Base-by-base conservation (phyloP, 345 rosid genomes). In the Salix udensis region DNA sequence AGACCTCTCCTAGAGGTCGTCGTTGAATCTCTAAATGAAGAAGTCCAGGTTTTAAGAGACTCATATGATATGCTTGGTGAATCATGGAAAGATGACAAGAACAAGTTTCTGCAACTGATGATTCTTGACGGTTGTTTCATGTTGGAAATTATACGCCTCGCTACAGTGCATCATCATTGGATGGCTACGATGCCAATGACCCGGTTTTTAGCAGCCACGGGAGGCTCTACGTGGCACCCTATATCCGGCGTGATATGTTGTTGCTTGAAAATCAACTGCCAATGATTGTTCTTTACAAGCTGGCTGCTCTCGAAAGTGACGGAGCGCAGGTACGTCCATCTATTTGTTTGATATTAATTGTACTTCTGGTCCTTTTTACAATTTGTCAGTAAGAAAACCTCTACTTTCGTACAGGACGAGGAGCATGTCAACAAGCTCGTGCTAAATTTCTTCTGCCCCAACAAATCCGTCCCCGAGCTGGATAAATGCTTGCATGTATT, bases 191-290 rank as follows among this genome's bases (percentile, higher is more conserved):
- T 6, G 44, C 26, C n/a, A 79, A 81, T 60, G 90, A 89, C 52
- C 88, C 92, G 0, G 40, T 89, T 46, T 89, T 89, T 58, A 84
- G 90, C 79, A 19, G 12, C 55, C 89, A 83, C 46, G 92, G 92
- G 58, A 78, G 70, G 76, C 74, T 78, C 21, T 72, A 75, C 58
- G 78, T 86, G 2, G 50, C 81, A 73, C 89, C 88, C 0, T 75
- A 61, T 75, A 81, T 89, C 52, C 76, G 65, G 79, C 48, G 88
- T 16, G 92, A 87, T 69, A 89, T 85, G 92, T 30, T 89, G 9
- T 74, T 87, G 90, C 84, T 87, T 8, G 89, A 87, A 74, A 89
- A 89, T 75, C 92, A 89, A 65, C 70, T 89, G 74, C 90, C 89
- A 8, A 79, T 78, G 78, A 58, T 78, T 12, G 69, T 86, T 40